Evolutionary conservation across 805 yeast species (phyloP), one percentile per base, ranked within the genome.

Genomic region (Candida oleophila): DNA sequence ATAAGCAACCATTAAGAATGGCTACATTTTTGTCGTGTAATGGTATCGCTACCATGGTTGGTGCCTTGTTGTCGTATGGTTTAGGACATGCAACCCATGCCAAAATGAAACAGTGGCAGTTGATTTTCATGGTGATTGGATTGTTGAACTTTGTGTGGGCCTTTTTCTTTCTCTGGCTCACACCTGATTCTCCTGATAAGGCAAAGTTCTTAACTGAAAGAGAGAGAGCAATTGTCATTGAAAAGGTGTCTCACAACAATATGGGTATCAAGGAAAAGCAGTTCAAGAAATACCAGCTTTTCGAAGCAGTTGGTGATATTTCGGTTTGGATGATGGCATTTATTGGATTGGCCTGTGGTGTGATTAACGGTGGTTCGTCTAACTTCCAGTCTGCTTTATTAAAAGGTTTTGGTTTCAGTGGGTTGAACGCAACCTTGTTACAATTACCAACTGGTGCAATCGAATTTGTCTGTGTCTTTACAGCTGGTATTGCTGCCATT

Each of bases 121-220:
- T 57, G 41, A 57, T 58, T 18, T 58, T 56, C 46, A 43, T 58
- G 45, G 52, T 49, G 9, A 51, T 54, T 42, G 62, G 61, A 3
- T 47, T 54, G n/a, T 22, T 56, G 3, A 58, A 56, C 38, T 49
- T 58, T 15, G 57, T 50, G 3, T 57, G 59, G 56, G 47, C 55
- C 1, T 16, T 53, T 4, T 43, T 55, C 9, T 55, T 56, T 40
- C 40, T 57, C n/a, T 53, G 44, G 42, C 38, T 56, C 3, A 45
- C 55, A 38, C 63, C 63, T 3, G 60, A 55, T 36, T 53, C 61
- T 35, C 69, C 69, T 9, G 56, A 59, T 5, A 55, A 54, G 19
- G 71, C 71, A 16, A 54, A 58, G 35, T 68, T 68, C 46, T 49
- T 68, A 46, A 57, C 48, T 19, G 68, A 64, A 32, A 59, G 63